Evolutionary conservation across 148 eudicot species (phyloP).

Genomic region (Diospyros kaki): DNA sequence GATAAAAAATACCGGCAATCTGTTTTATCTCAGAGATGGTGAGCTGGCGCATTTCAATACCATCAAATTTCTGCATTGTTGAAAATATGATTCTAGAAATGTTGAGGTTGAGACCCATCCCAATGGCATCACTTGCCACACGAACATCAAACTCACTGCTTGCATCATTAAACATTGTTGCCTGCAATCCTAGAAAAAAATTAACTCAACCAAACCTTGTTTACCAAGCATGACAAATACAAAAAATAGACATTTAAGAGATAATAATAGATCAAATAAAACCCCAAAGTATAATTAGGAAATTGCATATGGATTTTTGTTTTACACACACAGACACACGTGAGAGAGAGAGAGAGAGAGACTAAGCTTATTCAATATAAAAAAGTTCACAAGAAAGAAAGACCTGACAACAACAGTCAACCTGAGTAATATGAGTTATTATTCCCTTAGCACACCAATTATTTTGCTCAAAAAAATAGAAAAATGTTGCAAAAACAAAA

Average conservation of each 20-base stretch:
- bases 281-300: not conserved
- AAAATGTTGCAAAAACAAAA: constrained; percentile 1
- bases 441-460: not conserved
- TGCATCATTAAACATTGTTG: constrained; percentile 91
- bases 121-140: constrained; percentile 99
- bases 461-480: not conserved
- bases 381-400: not conserved
- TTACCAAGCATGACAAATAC: not conserved
- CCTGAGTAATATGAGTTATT: not conserved
- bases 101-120: constrained; percentile 98
- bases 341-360: not conserved
- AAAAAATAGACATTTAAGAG: not conserved
- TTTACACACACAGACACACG: not conserved
- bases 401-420: not conserved
- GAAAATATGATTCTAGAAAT: constrained; percentile 93
- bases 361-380: not conserved
- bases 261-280: not conserved
- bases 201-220: constrained; percentile 22
- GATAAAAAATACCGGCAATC: constrained; percentile 64
- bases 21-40: constrained; percentile 92
- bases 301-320: not conserved
- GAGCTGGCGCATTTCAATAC: constrained; percentile 62
- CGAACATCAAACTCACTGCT: constrained; percentile 90
- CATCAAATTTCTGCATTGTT: constrained; percentile 79
- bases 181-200: constrained; percentile 67